phyloP scores from a whole-genome alignment of 1,284 basidiomycete species.

The Melampsora larici-populina region DNA sequence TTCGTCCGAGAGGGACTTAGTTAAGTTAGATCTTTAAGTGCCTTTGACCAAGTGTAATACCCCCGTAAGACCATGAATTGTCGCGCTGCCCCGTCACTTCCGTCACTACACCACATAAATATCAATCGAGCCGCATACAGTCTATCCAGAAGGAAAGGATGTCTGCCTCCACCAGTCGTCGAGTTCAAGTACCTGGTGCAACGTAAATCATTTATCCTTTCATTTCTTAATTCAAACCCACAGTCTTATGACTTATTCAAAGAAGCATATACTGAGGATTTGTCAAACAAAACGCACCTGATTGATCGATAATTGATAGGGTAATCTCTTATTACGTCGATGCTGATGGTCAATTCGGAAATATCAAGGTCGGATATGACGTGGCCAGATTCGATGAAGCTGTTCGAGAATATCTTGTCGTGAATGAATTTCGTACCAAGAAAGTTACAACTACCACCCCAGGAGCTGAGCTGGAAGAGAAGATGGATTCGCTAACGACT shows the following conservation, averaged over 20 bases:
- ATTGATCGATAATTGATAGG: not conserved
- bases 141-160: not conserved
- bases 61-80: not conserved
- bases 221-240: not conserved
- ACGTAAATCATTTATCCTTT: constrained; percentile 1
- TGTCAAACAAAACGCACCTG: not conserved
- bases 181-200: constrained; percentile 27
- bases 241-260: not conserved
- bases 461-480: not conserved
- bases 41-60: no score
- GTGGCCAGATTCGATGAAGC: constrained; percentile 32
- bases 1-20: no score
- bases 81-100: no score
- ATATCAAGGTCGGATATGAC: constrained; percentile 38
- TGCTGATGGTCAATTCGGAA: constrained; percentile 37
- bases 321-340: constrained; percentile 37
- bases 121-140: not conserved
- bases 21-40: no score
- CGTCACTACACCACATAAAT: not conserved
- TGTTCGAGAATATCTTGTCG: constrained; percentile 8
- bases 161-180: constrained; percentile 14
- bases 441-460: not conserved
- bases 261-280: not conserved
- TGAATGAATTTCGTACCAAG: constrained; percentile 8
- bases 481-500: not conserved